Percentiles rank a stretch among this genome's conserved stretches.
Evolutionary conservation across 345 rosid genomes (phyloP).

Genomic region (Corymbia maculata): DNA sequence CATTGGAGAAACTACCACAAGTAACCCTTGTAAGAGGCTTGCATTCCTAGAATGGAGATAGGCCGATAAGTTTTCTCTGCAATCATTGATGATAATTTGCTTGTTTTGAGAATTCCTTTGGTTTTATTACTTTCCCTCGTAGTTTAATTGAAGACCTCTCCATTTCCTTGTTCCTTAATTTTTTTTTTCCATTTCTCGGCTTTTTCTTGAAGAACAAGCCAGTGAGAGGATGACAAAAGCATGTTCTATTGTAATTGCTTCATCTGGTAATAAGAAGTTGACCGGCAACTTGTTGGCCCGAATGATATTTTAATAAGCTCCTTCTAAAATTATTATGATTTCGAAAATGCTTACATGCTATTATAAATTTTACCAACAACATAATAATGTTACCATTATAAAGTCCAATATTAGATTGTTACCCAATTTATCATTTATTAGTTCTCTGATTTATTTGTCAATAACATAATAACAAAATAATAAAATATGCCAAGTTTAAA

Average conservation of each 20-base stretch:
- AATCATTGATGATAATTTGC: background rate
- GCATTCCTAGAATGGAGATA: no score
- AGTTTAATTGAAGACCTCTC: background rate
- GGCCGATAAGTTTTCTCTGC: background rate
- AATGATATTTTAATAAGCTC: background rate
- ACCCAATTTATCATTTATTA: background rate
- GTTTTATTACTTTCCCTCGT: background rate
- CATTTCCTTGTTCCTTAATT: background rate
- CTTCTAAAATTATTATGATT: background rate
- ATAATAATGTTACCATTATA: background rate
- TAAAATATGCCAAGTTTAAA: background rate
- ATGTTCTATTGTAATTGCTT: background rate
- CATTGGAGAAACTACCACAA: no score
- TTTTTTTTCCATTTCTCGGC: background rate
- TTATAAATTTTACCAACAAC: background rate
- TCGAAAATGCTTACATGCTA: background rate
- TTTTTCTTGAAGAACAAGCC: background rate
- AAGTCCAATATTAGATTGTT: background rate
- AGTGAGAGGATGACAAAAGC: background rate
- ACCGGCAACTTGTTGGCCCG: background rate
- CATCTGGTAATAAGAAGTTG: background rate
- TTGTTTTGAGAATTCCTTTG: background rate
- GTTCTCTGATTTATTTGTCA: background rate
- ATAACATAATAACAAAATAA: background rate
- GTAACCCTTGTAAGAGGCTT: no score